phyloP scores from a whole-genome alignment of 345 rosid genomes.

The Euphorbia tirucalli region DNA sequence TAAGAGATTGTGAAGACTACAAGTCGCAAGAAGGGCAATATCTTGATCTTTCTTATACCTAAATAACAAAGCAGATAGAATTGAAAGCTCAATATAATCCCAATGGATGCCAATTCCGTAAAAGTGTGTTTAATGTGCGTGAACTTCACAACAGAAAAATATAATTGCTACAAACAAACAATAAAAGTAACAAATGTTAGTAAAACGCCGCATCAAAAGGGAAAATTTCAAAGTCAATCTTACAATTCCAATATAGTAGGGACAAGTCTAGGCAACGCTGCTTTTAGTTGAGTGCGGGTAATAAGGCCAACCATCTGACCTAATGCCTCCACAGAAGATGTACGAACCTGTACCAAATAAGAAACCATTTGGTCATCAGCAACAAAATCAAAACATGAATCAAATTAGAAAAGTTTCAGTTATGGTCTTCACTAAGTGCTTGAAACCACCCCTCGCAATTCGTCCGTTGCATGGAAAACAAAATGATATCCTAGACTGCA shows the following conservation, averaged over 20 bases:
- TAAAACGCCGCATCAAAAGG: neutral
- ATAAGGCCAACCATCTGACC: slow-evolving; percentile 98
- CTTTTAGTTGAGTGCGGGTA: slow-evolving; percentile 72
- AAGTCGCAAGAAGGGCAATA: slow-evolving; percentile 75
- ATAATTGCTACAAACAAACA: neutral
- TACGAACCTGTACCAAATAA: slow-evolving; percentile 63
- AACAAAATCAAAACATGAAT: neutral
- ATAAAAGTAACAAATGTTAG: neutral
- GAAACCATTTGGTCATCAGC: slow-evolving; percentile 13
- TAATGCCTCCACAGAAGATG: slow-evolving; percentile 86
- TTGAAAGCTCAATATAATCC: slow-evolving; percentile 14
- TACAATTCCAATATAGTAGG: slow-evolving; percentile 89
- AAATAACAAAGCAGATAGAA: slow-evolving; percentile 18
- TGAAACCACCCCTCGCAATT: neutral
- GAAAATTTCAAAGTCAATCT: slow-evolving; percentile 28
- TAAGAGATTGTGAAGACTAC: slow-evolving; percentile 77
- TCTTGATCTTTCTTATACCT: slow-evolving; percentile 89
- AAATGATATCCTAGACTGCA: neutral
- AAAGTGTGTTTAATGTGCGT: neutral
- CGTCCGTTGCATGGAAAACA: neutral
- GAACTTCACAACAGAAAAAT: slow-evolving; percentile 5
- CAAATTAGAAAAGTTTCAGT: neutral
- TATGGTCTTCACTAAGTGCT: neutral
- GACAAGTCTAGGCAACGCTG: slow-evolving; percentile 87
- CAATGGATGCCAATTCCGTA: neutral